A percentile compares a stretch with the other conserved stretches of the same genome.
phyloP scores from a whole-genome alignment of 1,284 basidiomycete genomes.

The Wolfiporia cocos region DNA sequence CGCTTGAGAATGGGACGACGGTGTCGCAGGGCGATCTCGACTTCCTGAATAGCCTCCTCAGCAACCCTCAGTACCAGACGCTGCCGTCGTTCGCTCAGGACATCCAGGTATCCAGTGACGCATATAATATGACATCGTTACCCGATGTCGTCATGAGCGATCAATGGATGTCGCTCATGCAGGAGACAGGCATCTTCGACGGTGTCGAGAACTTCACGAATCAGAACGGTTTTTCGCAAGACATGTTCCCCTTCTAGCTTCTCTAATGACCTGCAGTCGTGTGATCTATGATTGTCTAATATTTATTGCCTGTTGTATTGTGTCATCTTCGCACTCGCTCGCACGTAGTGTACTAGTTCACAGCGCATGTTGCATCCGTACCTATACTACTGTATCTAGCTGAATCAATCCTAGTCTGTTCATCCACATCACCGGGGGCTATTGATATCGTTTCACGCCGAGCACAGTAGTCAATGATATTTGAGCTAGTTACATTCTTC shows the following conservation, averaged over 20 bases:
- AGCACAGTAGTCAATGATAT: too few species aligned
- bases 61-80: conserved; percentile 5
- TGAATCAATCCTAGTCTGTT: too few species aligned
- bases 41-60: conserved; percentile 6
- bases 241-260: conserved; percentile 6
- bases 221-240: conserved; percentile 1
- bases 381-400: not conserved
- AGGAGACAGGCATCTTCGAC: conserved; percentile 21
- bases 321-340: not conserved
- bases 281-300: not conserved
- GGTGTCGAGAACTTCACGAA: not conserved
- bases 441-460: too few species aligned
- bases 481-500: conserved; percentile 8
- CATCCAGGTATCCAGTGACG: not conserved
- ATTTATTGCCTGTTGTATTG: not conserved
- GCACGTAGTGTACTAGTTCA: not conserved
- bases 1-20: too few species aligned
- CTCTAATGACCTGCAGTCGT: not conserved
- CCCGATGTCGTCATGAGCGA: conserved; percentile 20
- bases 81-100: conserved; percentile 7
- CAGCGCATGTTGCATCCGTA: not conserved
- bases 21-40: conserved; percentile 5
- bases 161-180: conserved; percentile 27
- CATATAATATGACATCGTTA: conserved; percentile 11
- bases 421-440: too few species aligned